Evolutionary conservation across 345 rosid species (phyloP), one percentile per base, ranked within the genome.

Genomic region (Mangifera indica): DNA sequence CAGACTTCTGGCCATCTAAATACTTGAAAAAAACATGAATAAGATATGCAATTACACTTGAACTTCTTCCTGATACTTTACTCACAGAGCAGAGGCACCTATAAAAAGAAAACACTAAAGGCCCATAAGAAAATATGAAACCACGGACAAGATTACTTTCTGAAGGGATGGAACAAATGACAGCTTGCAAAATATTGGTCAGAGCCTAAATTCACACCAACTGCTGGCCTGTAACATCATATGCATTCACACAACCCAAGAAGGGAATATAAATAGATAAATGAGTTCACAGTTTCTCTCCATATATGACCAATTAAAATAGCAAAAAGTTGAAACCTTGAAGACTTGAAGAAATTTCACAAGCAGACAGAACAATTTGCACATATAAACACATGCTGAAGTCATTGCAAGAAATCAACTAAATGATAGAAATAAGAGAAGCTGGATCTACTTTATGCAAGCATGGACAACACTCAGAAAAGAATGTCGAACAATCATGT

Each of bases 401-500:
- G 9, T 37, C 42, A 37, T 0, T 37, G 42, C 42, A 37, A 37
- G 67, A 51, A 48, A 58, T 25, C 25, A 44, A 18, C 53, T 58
- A 11, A 68, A 65, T 57, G 25, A 14, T 73, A 65, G 14, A 55
- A 65, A 22, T 73, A 61, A 82, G 64, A 60, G 62, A 70, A 67
- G 74, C 26, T 49, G 40, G 75, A 78, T 59, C 81, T 91, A 95
- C 99, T 87, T 92, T 81, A 95, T 85, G 85, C 98, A 91, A 63
- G 99, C 97, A 81, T 95, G 99, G 75, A 93, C 99, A 76, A 95
- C 99, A 26, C 97, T 88, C 82, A 95, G 81, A 84, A 95, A 95
- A 21, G 99, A 88, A 85, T 93, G 97, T 5, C 94, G 96, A 75
- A 89, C 89, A 64, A 95, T 91, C 98, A 91, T 95, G 69, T 92